Evolutionary conservation across 1,284 basidiomycete species (phyloP).

Genomic region (Takashimella tepidaria): DNA sequence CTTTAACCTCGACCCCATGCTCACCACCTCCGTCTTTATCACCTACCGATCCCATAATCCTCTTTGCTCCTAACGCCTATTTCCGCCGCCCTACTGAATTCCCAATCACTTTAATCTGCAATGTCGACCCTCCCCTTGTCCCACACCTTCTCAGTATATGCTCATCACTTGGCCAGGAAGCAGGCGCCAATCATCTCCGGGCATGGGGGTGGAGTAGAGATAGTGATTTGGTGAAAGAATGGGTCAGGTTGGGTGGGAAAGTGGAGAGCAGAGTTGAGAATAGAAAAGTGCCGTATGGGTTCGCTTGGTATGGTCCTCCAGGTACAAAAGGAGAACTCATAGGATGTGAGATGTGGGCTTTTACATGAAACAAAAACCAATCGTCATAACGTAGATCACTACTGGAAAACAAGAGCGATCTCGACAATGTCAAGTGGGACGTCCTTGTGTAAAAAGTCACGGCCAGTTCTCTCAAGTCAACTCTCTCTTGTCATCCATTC

Average conservation of each 20-base stretch:
- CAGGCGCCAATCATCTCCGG: not conserved
- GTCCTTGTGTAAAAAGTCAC: too few species aligned
- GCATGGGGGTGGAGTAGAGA: not conserved
- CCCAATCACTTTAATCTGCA: not conserved
- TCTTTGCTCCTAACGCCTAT: not conserved
- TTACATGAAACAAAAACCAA: not conserved
- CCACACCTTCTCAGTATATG: not conserved
- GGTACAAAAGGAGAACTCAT: not conserved
- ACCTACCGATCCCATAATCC: not conserved
- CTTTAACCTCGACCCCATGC: not conserved
- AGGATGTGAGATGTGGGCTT: constrained; percentile 1
- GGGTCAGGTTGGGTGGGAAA: not conserved
- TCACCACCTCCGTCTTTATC: not conserved
- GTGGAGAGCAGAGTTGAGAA: not conserved
- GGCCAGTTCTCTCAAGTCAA: too few species aligned
- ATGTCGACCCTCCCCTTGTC: not conserved
- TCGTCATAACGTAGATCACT: too few species aligned
- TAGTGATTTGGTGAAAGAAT: not conserved
- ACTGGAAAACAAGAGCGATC: too few species aligned
- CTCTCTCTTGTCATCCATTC: too few species aligned
- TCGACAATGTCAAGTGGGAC: too few species aligned
- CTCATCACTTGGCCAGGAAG: not conserved
- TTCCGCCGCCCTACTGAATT: not conserved
- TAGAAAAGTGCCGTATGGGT: not conserved
- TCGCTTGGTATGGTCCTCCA: not conserved